A percentile compares a stretch with the other conserved stretches of the same genome.
These are phyloP conservation scores for Cercospora brassicicola DNA, from an alignment of 2,329 filamentous ascomycete species.

Conservation along the genomic window DNA sequence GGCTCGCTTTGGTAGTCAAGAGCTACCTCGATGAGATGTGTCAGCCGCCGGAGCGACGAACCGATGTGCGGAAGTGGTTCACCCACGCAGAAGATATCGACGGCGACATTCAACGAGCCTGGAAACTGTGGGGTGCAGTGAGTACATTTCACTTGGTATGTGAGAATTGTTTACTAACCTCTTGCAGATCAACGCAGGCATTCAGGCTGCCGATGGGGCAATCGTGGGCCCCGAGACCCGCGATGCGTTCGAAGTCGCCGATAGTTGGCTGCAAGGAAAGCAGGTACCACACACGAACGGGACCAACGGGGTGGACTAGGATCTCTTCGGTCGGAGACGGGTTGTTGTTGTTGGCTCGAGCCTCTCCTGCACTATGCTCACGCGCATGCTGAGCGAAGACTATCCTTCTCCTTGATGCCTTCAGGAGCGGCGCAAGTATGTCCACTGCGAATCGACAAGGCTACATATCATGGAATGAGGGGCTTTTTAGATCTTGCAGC, in stretches of 20 bases:
- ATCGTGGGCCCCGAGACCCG: conserved; percentile 47
- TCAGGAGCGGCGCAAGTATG: not conserved
- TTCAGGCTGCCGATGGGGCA: conserved; percentile 56
- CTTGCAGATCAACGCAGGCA: conserved; percentile 56
- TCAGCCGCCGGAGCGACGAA: conserved; percentile 53
- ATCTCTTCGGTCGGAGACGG: not conserved
- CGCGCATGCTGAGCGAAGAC: not conserved
- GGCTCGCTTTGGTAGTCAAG: conserved; percentile 75
- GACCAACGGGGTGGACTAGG: conserved; percentile 7
- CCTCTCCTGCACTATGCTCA: not conserved
- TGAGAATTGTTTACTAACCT: conserved; percentile 13
- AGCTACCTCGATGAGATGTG: conserved; percentile 74
- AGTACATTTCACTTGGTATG: conserved; percentile 35
- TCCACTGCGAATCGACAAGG: not conserved
- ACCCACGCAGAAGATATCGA: conserved; percentile 60
- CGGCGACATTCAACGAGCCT: conserved; percentile 60
- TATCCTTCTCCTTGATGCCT: not conserved
- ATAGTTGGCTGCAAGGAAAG: conserved; percentile 56
- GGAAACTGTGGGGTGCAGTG: conserved; percentile 66
- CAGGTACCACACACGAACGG: conserved; percentile 9
- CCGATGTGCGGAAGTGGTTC: conserved; percentile 60
- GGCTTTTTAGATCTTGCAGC: not conserved
- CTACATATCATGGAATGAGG: not conserved
- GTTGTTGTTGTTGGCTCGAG: not conserved
- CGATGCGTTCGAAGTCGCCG: conserved; percentile 59